Evolutionary conservation across 768 basidiomycete species (phyloP).

Genomic region (Panaeolus papilionaceus): DNA sequence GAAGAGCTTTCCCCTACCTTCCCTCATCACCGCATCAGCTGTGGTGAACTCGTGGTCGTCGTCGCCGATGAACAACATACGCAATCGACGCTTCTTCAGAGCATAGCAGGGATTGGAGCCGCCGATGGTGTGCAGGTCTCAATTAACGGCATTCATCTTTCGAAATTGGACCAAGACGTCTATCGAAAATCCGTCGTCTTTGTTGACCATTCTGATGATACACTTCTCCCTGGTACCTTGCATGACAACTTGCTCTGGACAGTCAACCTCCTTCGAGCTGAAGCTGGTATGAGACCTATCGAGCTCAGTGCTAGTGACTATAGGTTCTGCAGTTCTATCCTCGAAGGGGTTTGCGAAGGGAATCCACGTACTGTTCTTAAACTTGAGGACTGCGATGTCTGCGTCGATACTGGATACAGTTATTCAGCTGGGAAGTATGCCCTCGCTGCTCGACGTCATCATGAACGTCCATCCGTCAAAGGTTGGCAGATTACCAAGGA

Average conservation of each 20-base stretch:
- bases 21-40: background rate
- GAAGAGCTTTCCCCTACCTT: too few species aligned
- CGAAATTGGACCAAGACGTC: background rate
- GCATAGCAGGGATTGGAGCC: background rate
- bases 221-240: background rate
- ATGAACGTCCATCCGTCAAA: background rate
- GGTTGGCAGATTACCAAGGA: background rate
- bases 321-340: conserved; percentile 2
- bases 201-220: background rate
- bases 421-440: background rate
- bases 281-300: background rate
- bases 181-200: conserved; percentile 1
- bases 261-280: conserved; percentile 3
- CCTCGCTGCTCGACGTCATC: background rate
- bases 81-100: background rate
- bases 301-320: background rate
- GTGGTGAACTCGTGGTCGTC: background rate
- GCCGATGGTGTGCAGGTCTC: background rate
- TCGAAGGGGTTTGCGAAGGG: background rate
- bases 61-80: background rate
- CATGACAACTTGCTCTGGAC: conserved; percentile 6
- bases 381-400: background rate
- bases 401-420: background rate
- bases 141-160: background rate
- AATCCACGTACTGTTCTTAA: background rate